Base-by-base conservation (phyloP, 2,329 filamentous ascomycete species). In the Diaporthe sp. region DNA sequence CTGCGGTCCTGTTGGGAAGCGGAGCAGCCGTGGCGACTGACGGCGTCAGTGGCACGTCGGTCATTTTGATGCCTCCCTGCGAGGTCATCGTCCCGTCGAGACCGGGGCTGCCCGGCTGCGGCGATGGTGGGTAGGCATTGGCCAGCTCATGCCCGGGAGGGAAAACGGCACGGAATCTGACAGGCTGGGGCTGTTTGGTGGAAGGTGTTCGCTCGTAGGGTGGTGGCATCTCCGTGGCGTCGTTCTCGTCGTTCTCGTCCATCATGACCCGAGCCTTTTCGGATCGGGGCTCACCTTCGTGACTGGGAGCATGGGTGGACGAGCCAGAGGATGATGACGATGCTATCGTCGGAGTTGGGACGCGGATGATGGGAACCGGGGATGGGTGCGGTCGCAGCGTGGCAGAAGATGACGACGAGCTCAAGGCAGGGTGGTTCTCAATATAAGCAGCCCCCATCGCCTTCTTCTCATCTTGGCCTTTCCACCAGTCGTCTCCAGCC, bases 81-180 rank as follows among this genome's bases (percentile, higher is more conserved):
- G 91, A 90, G 15, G 88, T 89, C 87, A 94, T 93, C 0, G 89
- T 89, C 19, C 87, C 86, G 50, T 91, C 87, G 52, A 93, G 83
- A 0, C 88, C 92, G 2, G 92, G 92, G 1, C 93, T 93, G 0
- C 90, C 82, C 2, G 91, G 91, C 0, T 89, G 89, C 0, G 92
- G 91, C 7, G 92, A 91, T 1, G 87, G 87, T 2, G 90, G 88
- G 42, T 88, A 87, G 72, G 88, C 85, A 13, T 81, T 78, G 55
- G 83, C 83, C 52, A 87, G 79, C 0, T 85, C 83, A 75, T 91
- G 88, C 3, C 84, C 86, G 0, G 91, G 87, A 9, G 92, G 89
- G 66, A 91, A 88, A 5, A 92, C 86, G 2, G 90, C 89, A 71
- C 86, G 86, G 78, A 91, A 92, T 64, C 88, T 86, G 50, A 87